Percentiles rank a stretch among this genome's conserved stretches.
phyloP scores from a whole-genome alignment of 2,329 filamentous ascomycete species.

The Claviceps pusilla region DNA sequence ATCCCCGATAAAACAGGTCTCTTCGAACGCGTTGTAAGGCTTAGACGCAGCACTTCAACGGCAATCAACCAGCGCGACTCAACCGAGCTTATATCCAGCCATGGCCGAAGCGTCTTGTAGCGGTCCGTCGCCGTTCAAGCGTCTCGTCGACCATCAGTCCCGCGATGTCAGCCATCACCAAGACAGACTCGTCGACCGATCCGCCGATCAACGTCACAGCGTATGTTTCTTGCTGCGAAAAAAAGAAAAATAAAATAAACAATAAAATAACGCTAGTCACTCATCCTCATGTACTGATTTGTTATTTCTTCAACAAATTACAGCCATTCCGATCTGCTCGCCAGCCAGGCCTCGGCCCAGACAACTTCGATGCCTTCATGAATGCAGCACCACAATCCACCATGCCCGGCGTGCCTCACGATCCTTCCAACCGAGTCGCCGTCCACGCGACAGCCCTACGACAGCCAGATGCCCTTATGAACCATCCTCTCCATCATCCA shows the following conservation, averaged over 20 bases:
- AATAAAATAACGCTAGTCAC: too few relatives aligned
- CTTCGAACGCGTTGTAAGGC: neutral
- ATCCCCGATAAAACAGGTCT: neutral
- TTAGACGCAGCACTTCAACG: neutral
- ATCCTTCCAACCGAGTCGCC: conserved; percentile 20
- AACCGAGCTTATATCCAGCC: neutral
- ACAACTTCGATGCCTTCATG: conserved; percentile 23
- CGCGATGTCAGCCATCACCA: conserved; percentile 27
- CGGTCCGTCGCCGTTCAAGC: conserved; percentile 28
- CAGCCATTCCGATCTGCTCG: conserved; percentile 22
- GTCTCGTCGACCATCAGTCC: conserved; percentile 26
- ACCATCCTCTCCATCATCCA: neutral
- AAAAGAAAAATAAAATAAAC: too few relatives aligned
- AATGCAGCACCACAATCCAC: conserved; percentile 12
- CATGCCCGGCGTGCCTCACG: conserved; percentile 16
- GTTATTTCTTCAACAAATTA: neutral
- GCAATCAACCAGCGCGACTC: neutral
- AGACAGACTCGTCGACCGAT: conserved; percentile 21
- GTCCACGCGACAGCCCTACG: conserved; percentile 19
- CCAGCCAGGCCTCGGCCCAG: conserved; percentile 14
- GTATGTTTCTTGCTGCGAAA: conserved; percentile 13
- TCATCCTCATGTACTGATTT: neutral
- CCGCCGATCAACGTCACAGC: conserved; percentile 13
- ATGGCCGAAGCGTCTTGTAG: conserved; percentile 30
- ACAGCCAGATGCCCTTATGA: conserved; percentile 3